Percentiles rank a stretch among this genome's conserved stretches.
Evolutionary conservation across 164 flowering plant genomes (phyloP).

Genomic region (Kalanchoe fedtschenkoi): DNA sequence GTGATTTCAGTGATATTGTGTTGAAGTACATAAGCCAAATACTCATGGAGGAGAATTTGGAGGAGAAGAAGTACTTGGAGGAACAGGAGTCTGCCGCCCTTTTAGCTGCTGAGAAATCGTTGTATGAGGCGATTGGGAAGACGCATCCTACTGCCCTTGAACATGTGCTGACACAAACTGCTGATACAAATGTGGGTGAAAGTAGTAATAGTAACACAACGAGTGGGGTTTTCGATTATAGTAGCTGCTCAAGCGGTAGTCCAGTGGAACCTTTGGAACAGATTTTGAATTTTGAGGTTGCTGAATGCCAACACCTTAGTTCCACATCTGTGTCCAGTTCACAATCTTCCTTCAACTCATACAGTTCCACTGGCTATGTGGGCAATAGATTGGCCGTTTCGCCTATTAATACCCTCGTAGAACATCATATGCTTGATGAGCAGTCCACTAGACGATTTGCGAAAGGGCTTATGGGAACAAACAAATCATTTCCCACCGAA

Average conservation of each 20-base stretch:
- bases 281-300: neutral
- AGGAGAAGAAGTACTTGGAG: conserved; percentile 31
- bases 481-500: conserved; percentile 30
- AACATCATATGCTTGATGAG: conserved; percentile 17
- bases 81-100: conserved; percentile 40
- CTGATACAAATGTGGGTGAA: conserved; percentile 9
- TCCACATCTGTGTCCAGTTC: conserved; percentile 13
- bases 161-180: neutral
- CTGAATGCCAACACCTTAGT: neutral
- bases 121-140: conserved; percentile 14
- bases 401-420: conserved; percentile 17
- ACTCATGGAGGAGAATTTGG: conserved; percentile 58
- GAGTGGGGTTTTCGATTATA: neutral
- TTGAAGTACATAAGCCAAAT: conserved; percentile 38
- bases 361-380: conserved; percentile 11
- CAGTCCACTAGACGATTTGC: conserved; percentile 17
- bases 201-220: neutral
- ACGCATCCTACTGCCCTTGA: conserved; percentile 19
- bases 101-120: conserved; percentile 15
- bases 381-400: conserved; percentile 22
- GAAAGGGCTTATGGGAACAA: conserved; percentile 37
- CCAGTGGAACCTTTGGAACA: neutral
- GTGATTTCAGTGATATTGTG: conserved; percentile 41
- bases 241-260: conserved; percentile 2
- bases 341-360: conserved; percentile 19